Evolutionary conservation across 208 protist species (phyloP).

Genomic region (Acanthamoeba sp.): DNA sequence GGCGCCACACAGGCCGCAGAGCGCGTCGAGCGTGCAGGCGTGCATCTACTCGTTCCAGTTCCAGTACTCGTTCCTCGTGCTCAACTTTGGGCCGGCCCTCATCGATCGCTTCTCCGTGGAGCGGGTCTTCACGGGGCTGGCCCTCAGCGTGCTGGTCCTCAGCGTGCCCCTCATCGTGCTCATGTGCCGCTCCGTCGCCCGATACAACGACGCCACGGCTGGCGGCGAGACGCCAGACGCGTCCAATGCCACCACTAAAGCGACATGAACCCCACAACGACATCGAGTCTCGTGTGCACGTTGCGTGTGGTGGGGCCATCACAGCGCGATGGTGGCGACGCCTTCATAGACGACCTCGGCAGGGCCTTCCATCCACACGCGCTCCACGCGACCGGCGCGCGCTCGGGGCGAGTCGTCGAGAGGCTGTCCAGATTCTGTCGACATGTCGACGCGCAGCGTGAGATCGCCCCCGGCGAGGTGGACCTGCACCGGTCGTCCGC

Average conservation of each 20-base stretch:
- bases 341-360: not conserved
- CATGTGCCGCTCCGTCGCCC: not conserved
- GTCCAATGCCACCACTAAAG: not conserved
- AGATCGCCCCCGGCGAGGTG: slow-evolving; percentile 28
- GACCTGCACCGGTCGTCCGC: not conserved
- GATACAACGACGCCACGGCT: not conserved
- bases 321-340: not conserved
- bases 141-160: slow-evolving; percentile 11
- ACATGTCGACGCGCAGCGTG: not conserved
- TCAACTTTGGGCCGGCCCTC: slow-evolving; percentile 21
- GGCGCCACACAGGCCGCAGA: slow-evolving; percentile 43
- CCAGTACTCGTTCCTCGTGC: slow-evolving; percentile 41
- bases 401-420: not conserved
- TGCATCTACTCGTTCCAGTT: slow-evolving; percentile 37
- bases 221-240: too few species aligned
- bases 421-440: not conserved
- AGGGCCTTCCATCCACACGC: slow-evolving; percentile 18
- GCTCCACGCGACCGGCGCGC: not conserved
- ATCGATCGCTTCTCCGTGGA: slow-evolving; percentile 35
- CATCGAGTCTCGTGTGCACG: not conserved
- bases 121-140: not conserved
- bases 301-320: not conserved
- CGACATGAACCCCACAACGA: not conserved
- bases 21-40: slow-evolving; percentile 47
- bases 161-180: slow-evolving; percentile 24